These are phyloP conservation scores for Fusarium sarcochroum DNA, from an alignment of 2,329 filamentous ascomycete species.

Conservation along the genomic window DNA sequence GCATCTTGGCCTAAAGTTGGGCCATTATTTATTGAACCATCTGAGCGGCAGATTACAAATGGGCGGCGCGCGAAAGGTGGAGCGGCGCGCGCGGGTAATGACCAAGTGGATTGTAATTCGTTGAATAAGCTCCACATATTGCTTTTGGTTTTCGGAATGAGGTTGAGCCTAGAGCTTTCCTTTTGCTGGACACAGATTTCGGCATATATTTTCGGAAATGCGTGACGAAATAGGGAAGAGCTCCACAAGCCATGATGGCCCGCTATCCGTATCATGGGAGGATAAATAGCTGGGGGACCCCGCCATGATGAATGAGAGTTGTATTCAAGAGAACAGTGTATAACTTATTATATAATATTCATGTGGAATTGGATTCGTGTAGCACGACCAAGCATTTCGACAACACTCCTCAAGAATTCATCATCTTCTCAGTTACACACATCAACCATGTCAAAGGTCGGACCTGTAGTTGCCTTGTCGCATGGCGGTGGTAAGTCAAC, in stretches of 20 bases:
- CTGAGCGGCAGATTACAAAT: constrained; percentile 41
- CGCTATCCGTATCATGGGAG: constrained; percentile 20
- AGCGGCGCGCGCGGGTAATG: constrained; percentile 50
- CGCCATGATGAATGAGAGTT: constrained; percentile 7
- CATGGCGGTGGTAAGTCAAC: constrained; percentile 61
- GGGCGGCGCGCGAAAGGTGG: constrained; percentile 14
- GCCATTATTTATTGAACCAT: too few relatives aligned
- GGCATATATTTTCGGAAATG: constrained; percentile 23
- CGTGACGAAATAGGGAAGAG: constrained; percentile 27
- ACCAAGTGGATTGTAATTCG: constrained; percentile 37
- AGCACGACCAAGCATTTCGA: constrained; percentile 20
- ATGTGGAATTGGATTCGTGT: constrained; percentile 32
- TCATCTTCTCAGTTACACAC: constrained; percentile 9
- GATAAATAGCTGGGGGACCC: constrained; percentile 36
- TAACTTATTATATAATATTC: neutral
- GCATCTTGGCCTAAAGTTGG: too few relatives aligned
- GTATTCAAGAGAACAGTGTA: neutral
- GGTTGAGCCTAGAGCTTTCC: neutral
- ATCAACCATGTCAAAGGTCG: constrained; percentile 56
- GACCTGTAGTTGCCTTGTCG: constrained; percentile 63
- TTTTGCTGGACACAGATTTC: neutral
- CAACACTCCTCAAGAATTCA: neutral
- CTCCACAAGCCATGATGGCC: constrained; percentile 43
- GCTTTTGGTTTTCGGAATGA: neutral
- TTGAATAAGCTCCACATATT: constrained; percentile 4